phyloP scores from a whole-genome alignment of 371 early-diverging fungal genomes.

The Dichotomocladium elegans region DNA sequence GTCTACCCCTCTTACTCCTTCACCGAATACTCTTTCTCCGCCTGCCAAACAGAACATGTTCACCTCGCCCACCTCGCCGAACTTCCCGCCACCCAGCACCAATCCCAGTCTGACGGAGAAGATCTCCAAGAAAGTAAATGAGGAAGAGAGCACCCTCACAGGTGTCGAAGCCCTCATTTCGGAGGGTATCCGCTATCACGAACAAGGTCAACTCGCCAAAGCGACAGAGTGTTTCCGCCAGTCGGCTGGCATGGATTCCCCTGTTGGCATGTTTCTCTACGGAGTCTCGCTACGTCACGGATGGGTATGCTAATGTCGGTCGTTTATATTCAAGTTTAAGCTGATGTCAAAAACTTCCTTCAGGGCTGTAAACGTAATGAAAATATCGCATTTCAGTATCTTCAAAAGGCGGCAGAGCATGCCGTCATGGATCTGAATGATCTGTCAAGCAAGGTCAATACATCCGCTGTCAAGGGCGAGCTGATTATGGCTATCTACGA shows the following conservation, averaged over 20 bases:
- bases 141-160: no score
- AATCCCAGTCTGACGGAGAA: conserved; percentile 4
- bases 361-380: conserved; percentile 68
- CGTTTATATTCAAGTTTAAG: no score
- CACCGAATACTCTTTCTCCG: conserved; percentile 14
- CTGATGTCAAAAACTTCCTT: not conserved
- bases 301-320: conserved; percentile 48
- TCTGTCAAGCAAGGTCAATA: conserved; percentile 21
- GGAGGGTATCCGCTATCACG: conserved; percentile 55
- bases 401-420: conserved; percentile 78
- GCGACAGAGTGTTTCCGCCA: conserved; percentile 68
- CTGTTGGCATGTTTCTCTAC: conserved; percentile 74
- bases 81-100: conserved; percentile 4
- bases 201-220: conserved; percentile 58
- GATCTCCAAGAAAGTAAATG: not conserved
- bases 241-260: conserved; percentile 58
- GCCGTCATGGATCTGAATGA: conserved; percentile 64
- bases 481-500: conserved; percentile 83
- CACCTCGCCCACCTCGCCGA: conserved; percentile 6
- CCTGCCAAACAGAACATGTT: conserved; percentile 2
- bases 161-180: conserved; percentile 21
- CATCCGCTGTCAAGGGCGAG: conserved; percentile 32
- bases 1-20: conserved; percentile 14
- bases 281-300: conserved; percentile 77
- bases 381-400: conserved; percentile 63